Base-by-base conservation (phyloP, 805 yeast species). In the Lipomyces sp. region DNA sequence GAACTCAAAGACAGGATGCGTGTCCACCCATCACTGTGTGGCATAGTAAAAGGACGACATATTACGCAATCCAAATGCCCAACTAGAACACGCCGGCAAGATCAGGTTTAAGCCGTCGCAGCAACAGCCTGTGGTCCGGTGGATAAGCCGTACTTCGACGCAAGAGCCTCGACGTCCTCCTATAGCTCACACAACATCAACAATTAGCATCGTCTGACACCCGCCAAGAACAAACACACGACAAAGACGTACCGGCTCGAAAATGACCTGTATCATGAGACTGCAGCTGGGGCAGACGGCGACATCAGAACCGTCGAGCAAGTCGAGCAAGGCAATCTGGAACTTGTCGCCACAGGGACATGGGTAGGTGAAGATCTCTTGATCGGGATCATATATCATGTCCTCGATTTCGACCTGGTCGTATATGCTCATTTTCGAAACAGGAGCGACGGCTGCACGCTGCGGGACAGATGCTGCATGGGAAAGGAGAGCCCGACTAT, bases 261-360 rank as follows among this genome's bases (percentile, higher is more conserved):
- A 93, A 1, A 93, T 84, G 29, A 93, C 95, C 65, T 85, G 83
- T 34, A 89, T 89, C 95, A 88, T 89, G 46, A 93, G 73, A 19
- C 95, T 86, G 70, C 98, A 93, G 49, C 95, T 84, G 26, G 98
- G 98, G 68, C 98, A 93, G 16, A 91, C 95, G 0, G 98, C 98
- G 28, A 88, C 81, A 54, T 88, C 89, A 61, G 87, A 95, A 7
- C 97, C 98, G 61, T 89, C 96, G 55, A 75, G 73, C 67, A 93
- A 74, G 65, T 93, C 98, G 61, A 84, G 93, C 39, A 58, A 28
- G 28, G 80, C 74, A 24, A 93, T 86, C 64, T 91, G 95, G 69
- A 93, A 93, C 63, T 82, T 76, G 68, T 93, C 98, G 8, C 98
- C 98, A 69, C 98, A 93, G 1, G 98, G 98, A 74, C 98, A 93